A percentile compares a stretch with the other conserved stretches of the same genome.
These are phyloP conservation scores for Podaxis sp. DNA, from an alignment of 768 basidiomycete genomes.

Conservation along the genomic window DNA sequence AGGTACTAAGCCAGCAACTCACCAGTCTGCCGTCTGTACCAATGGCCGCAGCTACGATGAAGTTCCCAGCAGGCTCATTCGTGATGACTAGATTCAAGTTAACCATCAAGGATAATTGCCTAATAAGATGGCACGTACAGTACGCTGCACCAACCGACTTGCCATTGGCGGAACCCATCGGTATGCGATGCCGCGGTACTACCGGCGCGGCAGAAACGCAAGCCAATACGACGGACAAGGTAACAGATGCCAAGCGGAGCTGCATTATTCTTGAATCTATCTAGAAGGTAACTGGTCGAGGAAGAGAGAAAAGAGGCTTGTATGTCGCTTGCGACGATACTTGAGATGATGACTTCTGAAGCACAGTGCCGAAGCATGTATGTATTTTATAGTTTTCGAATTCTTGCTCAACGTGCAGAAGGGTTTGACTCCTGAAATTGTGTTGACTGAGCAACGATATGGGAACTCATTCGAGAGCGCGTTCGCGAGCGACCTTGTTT, in stretches of 20 bases:
- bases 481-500: not conserved
- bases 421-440: not conserved
- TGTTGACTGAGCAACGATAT: not conserved
- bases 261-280: too few species aligned
- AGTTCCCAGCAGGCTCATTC: constrained; percentile 43
- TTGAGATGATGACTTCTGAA: not conserved
- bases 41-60: constrained; percentile 37
- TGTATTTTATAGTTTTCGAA: not conserved
- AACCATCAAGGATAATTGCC: too few species aligned
- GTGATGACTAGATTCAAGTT: constrained; percentile 36
- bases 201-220: not conserved
- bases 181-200: not conserved
- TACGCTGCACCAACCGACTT: constrained; percentile 25
- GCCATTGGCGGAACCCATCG: not conserved
- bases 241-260: not conserved
- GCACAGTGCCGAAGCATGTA: not conserved
- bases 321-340: not conserved
- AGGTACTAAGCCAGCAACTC: too few species aligned
- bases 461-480: not conserved
- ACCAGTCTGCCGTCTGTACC: constrained; percentile 22
- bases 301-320: not conserved
- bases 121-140: constrained; percentile 15
- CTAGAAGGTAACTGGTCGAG: not conserved
- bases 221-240: not conserved
- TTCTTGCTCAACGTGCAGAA: not conserved